A percentile compares a stretch with the other conserved stretches of the same genome.
Conservation (phyloP, 345 rosid species). For the Crucihimalaya himalaica region DNA sequence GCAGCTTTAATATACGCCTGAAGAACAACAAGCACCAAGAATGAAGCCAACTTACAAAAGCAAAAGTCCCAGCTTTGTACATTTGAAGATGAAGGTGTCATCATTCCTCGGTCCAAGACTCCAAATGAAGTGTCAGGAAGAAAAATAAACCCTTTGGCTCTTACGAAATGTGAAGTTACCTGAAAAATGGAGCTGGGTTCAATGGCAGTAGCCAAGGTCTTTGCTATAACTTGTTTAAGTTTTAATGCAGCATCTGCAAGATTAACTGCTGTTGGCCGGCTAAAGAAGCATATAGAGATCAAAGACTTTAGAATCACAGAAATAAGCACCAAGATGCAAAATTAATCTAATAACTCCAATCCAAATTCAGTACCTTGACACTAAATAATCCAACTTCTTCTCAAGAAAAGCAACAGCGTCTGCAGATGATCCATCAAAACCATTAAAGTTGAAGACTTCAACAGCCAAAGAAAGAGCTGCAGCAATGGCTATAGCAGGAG, state of each 20-base stretch:
- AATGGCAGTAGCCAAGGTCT: conserved; percentile 46
- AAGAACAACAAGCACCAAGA: conserved; percentile 19
- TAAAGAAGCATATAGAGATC: conserved; percentile 37
- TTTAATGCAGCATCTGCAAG: conserved; percentile 88
- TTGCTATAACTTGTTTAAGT: conserved; percentile 61
- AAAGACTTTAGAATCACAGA: conserved; percentile 19
- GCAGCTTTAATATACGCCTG: conserved; percentile 82
- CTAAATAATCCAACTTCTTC: conserved; percentile 71
- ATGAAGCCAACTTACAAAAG: conserved; percentile 16
- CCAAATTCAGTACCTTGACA: conserved; percentile 54
- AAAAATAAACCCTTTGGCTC: no score
- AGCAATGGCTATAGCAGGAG: conserved; percentile 96
- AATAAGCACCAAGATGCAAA: conserved; percentile 4
- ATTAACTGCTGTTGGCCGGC: conserved; percentile 92
- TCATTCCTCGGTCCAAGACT: no score
- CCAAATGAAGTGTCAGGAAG: no score
- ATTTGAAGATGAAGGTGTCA: neutral
- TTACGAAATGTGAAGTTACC: conserved; percentile 38
- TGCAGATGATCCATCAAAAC: conserved; percentile 52
- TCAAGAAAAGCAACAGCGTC: conserved; percentile 62
- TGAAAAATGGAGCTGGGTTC: conserved; percentile 55
- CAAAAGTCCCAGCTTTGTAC: neutral
- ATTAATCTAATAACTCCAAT: neutral
- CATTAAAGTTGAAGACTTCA: conserved; percentile 63
- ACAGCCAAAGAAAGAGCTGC: conserved; percentile 93